A percentile compares a stretch with the other conserved stretches of the same genome.
These are phyloP conservation scores for Elsinoe perseae DNA, from an alignment of 2,329 filamentous ascomycete genomes.

Conservation along the genomic window DNA sequence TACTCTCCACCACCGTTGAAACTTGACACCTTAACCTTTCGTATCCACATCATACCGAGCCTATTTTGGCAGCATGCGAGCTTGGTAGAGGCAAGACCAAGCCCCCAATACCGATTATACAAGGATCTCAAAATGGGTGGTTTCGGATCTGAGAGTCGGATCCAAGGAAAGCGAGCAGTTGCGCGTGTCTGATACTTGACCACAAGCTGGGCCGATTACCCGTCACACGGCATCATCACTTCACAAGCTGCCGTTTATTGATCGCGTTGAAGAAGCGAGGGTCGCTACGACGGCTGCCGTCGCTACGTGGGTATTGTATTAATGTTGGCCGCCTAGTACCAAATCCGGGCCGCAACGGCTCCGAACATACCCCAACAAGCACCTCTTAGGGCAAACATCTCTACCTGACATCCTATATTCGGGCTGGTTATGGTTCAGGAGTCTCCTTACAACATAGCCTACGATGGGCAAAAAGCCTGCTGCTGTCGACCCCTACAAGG, in stretches of 20 bases:
- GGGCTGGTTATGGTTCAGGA: neutral
- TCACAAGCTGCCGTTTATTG: neutral
- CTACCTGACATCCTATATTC: neutral
- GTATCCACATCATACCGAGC: neutral
- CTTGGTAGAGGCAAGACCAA: neutral
- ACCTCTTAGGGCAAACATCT: neutral
- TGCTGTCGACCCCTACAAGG: neutral
- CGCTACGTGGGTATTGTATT: neutral
- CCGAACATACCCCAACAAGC: neutral
- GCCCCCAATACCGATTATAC: neutral
- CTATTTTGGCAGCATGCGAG: neutral
- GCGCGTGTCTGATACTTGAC: neutral
- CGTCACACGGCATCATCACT: neutral
- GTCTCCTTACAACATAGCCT: neutral
- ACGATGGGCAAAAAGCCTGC: slow-evolving; percentile 2
- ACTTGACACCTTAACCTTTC: neutral
- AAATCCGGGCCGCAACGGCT: neutral
- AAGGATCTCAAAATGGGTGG: neutral
- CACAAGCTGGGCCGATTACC: neutral
- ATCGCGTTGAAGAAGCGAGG: neutral
- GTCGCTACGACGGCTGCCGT: neutral
- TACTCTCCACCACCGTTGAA: slow-evolving; percentile 7
- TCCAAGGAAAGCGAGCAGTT: neutral
- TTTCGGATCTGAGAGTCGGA: neutral
- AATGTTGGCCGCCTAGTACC: neutral